Conservation (phyloP, 2,329 filamentous ascomycete species). For the Coleophoma eucalyptorum region DNA sequence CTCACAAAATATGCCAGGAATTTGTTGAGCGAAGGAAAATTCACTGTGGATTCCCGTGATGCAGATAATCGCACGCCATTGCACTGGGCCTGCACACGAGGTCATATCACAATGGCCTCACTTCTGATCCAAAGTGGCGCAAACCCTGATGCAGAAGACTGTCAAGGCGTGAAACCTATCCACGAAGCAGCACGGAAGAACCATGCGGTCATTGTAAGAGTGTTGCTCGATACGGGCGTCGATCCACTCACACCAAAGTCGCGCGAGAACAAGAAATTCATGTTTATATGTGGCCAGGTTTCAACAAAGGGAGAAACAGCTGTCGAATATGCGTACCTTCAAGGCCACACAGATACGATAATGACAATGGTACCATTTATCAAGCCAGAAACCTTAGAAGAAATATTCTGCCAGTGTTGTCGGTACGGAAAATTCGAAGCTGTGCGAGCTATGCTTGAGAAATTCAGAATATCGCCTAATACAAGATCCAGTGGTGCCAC, state of each 20-base stretch:
- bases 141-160: slow-evolving; percentile 13
- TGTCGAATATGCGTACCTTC: slow-evolving; percentile 26
- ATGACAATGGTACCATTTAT: slow-evolving; percentile 10
- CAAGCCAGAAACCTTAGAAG: slow-evolving; percentile 8
- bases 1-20: slow-evolving; percentile 4
- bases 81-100: slow-evolving; percentile 1
- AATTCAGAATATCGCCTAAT: slow-evolving; percentile 8
- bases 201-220: slow-evolving; percentile 21
- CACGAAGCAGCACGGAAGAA: slow-evolving; percentile 30
- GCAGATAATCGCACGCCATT: slow-evolving; percentile 1
- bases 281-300: slow-evolving; percentile 5
- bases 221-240: slow-evolving; percentile 32
- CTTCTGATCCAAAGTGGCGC: neutral
- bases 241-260: slow-evolving; percentile 26
- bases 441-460: slow-evolving; percentile 7
- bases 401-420: slow-evolving; percentile 11
- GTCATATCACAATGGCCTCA: neutral
- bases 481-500: slow-evolving; percentile 6
- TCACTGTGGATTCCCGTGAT: neutral
- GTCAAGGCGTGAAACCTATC: slow-evolving; percentile 28
- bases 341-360: slow-evolving; percentile 18
- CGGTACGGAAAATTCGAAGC: slow-evolving; percentile 10
- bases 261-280: slow-evolving; percentile 7
- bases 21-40: neutral
- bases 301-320: slow-evolving; percentile 21